These are phyloP conservation scores for Colletotrichum sp. DNA, from an alignment of 2,329 filamentous ascomycete species.

Conservation along the genomic window DNA sequence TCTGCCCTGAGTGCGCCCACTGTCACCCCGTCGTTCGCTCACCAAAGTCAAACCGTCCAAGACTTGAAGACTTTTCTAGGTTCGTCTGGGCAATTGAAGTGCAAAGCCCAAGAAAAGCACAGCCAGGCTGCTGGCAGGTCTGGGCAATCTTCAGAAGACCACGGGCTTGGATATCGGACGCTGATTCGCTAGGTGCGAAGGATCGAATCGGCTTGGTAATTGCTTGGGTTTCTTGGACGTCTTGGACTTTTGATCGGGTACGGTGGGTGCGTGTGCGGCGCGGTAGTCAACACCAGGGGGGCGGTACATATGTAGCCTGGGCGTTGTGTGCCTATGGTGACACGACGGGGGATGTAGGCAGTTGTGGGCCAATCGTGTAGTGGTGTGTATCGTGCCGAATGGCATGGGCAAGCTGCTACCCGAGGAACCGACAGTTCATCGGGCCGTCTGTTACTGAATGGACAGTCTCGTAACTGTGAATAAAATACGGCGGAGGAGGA, in stretches of 20 bases:
- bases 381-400: background rate
- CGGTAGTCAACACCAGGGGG: background rate
- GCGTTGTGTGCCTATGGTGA: background rate
- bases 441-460: background rate
- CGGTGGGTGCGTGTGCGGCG: background rate
- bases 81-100: background rate
- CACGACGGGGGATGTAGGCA: background rate
- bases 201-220: constrained; percentile 7
- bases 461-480: background rate
- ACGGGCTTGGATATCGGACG: background rate
- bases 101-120: background rate
- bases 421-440: background rate
- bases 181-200: background rate
- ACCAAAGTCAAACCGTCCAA: background rate
- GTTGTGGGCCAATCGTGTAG: background rate
- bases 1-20: background rate
- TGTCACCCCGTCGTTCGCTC: background rate
- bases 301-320: background rate
- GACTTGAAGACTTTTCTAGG: background rate
- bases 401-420: background rate
- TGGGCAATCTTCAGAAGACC: background rate
- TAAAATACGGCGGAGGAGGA: background rate
- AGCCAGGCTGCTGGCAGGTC: background rate
- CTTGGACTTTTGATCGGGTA: background rate
- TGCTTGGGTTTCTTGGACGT: constrained; percentile 9